Evolutionary conservation across 805 yeast species (phyloP), one percentile per base, ranked within the genome.

Genomic region (Ogataea nonfermentans): DNA sequence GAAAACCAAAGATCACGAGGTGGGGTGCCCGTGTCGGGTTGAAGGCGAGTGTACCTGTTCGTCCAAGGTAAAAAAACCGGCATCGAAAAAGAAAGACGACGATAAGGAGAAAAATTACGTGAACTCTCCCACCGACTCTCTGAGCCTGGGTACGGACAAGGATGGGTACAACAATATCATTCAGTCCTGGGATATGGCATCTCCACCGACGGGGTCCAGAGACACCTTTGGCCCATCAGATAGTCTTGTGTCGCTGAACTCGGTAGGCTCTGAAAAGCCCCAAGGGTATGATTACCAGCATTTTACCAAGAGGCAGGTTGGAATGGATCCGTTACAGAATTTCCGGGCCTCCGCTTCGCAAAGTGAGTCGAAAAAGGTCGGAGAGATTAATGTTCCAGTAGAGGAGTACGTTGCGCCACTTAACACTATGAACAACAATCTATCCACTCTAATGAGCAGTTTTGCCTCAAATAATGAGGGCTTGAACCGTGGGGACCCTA

Each of bases 351-450:
- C 55, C 15, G 28, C 53, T 13, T 25, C 46, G 9, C 45, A 38
- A 20, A 32, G 31, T 9, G 35, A 41, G n/a, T 28, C 41, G 9
- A 56, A 49, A 33, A 50, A 62, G 27, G 35, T 54, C 2, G 66
- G 66, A 9, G 67, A 62, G 42, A 62, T 62, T 4, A 35, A 57
- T 2, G 42, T 62, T 4, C 63, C 67, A 3, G 51, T 62, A 19
- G 65, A 63, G 34, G 68, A 64, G 37, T 64, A 59, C 38, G 60
- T 63, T 12, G 63, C 61, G 22, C 68, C 68, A 9, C 35, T 63
- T 39, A 60, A 62, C 38, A 56, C 63, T 17, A 63, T 63, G 67
- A 62, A 60, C 37, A 52, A 47, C 9, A 55, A 63, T 40, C 46
- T 63, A 34, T 53, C 59, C 26, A 57, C 55, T 23, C 50, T 63